Evolutionary conservation across 192 early-diverging fungal species (phyloP), one percentile per base, ranked within the genome.

Genomic region (Backusella circina): DNA sequence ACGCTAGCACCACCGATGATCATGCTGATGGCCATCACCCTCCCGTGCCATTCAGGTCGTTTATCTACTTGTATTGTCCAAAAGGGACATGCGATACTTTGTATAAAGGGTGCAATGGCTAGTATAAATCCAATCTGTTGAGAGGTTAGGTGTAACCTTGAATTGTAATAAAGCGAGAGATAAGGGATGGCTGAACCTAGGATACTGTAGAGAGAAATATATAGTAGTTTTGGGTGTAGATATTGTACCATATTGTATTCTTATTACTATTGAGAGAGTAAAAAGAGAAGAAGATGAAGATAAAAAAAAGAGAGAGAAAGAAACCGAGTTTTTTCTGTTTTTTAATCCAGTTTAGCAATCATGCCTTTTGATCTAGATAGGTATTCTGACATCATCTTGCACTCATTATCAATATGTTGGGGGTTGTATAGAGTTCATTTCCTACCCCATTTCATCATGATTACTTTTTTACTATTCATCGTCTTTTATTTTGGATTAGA

Each of bases 81-180:
- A 16, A 83, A 67, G 13, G 82, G 82, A 33, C 82, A 83, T 18
- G 79, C 73, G 31, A 83, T n/a, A 32, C 75, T 74, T 35, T 80
- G 73, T 39, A 83, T 67, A 70, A 83, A 83, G 0, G 82, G 82
- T 5, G 82, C 82, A 26, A 83, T 77, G n/a, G 82, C 75, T 23
- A 83, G 61, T 41, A 83, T 44, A 47, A 75, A 5, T 4, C 82
- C 82, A 51, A 83, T 80, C 44, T 83, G 72, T n/a, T 74, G 54
- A 5, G 79, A 75, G 26, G 51, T 67, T 18, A 83, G 69, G 33
- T 67, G 64, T 54, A 83, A 50, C 1, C 23, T 51, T 16, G 35
- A 31, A 30, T 69, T 50, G 50, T 83, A 83, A 35, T 77, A 83
- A 30, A 83, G 30, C 5, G 82, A 66, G 4, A 83, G 32, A 65